Conservation (phyloP, 2,329 filamentous ascomycete species). For the Pseudogymnoascus sp. region DNA sequence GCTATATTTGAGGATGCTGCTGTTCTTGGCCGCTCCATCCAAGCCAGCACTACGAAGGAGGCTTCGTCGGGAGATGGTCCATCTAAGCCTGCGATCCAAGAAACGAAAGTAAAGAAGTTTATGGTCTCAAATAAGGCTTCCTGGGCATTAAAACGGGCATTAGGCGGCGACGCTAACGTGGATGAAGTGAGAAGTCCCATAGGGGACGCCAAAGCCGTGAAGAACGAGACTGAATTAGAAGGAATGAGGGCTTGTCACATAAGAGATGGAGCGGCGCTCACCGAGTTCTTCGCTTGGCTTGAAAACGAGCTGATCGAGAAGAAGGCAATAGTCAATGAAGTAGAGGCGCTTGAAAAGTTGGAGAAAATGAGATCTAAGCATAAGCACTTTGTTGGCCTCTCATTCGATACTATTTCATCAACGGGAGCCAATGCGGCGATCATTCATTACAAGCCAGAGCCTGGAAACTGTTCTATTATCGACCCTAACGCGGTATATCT, state of each 20-base stretch:
- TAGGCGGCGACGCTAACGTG: constrained; percentile 77
- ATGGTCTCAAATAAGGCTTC: constrained; percentile 82
- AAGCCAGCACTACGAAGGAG: constrained; percentile 18
- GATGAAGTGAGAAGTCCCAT: constrained; percentile 84
- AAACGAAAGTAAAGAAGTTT: constrained; percentile 49
- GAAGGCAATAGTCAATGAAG: constrained; percentile 70
- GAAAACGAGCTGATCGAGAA: constrained; percentile 76
- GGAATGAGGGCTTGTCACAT: constrained; percentile 94
- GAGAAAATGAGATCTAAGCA: constrained; percentile 62
- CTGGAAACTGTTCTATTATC: constrained; percentile 69
- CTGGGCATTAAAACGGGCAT: constrained; percentile 79
- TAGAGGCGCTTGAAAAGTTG: constrained; percentile 83
- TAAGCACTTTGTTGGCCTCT: constrained; percentile 76
- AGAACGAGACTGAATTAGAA: constrained; percentile 80
- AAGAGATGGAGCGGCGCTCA: constrained; percentile 82
- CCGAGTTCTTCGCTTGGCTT: constrained; percentile 92
- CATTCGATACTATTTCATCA: constrained; percentile 92
- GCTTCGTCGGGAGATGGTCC: constrained; percentile 28
- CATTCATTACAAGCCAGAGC: constrained; percentile 90
- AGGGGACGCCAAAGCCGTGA: constrained; percentile 84
- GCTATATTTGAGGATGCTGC: constrained; percentile 72
- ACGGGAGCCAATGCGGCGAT: constrained; percentile 77
- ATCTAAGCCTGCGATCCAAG: constrained; percentile 26
- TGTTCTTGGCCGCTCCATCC: constrained; percentile 43
- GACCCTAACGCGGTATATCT: constrained; percentile 83